Conservation (phyloP, 257 asterid genomes). For the Datura wrightii region DNA sequence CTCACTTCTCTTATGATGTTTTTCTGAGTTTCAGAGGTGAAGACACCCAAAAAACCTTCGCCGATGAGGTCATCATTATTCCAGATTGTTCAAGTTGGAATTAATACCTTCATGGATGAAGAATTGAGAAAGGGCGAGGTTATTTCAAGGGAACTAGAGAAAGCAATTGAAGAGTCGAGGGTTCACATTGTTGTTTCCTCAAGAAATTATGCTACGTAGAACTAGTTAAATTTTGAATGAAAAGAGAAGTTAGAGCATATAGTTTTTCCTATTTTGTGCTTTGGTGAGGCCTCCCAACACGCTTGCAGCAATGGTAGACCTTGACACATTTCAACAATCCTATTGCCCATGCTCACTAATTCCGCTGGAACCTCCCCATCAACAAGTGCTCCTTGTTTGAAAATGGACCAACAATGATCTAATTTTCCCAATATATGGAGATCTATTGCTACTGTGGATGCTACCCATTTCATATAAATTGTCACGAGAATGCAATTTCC, state of each 20-base stretch:
- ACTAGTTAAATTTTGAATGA: too few species aligned
- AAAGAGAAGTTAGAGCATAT: too few species aligned
- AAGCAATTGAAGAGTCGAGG: too few species aligned
- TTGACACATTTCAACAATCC: slow-evolving; percentile 21
- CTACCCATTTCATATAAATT: neutral
- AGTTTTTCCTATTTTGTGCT: neutral
- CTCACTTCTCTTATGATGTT: neutral
- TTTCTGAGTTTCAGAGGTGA: neutral
- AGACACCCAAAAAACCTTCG: too few species aligned
- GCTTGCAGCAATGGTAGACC: slow-evolving; percentile 39
- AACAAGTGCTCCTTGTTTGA: slow-evolving; percentile 33
- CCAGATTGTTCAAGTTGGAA: too few species aligned
- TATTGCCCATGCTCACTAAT: neutral
- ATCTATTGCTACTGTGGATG: neutral
- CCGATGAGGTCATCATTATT: too few species aligned
- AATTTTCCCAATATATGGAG: neutral
- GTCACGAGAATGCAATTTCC: slow-evolving; percentile 13
- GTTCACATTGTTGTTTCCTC: too few species aligned
- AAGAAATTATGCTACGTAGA: too few species aligned
- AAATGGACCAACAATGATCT: slow-evolving; percentile 37
- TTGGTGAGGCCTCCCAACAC: neutral
- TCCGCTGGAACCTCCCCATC: slow-evolving; percentile 9
- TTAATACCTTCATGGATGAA: too few species aligned
- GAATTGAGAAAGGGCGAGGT: too few species aligned
- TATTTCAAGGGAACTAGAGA: too few species aligned